Percentiles rank a stretch among this genome's conserved stretches.
Conservation (phyloP, 2,329 filamentous ascomycete genomes). For the Colletotrichum aenigma region DNA sequence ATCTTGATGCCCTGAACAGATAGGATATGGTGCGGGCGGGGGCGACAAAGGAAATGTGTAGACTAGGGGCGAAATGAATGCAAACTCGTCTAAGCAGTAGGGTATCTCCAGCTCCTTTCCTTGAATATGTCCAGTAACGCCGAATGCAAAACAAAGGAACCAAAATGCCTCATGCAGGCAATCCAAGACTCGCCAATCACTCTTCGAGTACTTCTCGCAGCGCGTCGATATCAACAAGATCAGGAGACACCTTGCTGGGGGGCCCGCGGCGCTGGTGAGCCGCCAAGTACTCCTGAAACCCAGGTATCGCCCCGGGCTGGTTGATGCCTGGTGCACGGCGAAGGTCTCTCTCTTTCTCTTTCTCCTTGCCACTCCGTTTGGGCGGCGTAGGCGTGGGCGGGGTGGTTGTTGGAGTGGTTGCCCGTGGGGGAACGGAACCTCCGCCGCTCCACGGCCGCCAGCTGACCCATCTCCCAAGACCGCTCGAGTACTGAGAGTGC, state of each 20-base stretch:
- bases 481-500: slow-evolving; percentile 26
- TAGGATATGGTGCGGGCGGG: neutral
- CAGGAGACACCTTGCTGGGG: slow-evolving; percentile 61
- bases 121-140: neutral
- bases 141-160: neutral
- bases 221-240: slow-evolving; percentile 62
- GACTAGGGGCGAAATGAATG: neutral
- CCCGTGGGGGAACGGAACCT: neutral
- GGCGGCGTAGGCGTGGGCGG: slow-evolving; percentile 23
- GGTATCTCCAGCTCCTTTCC: slow-evolving; percentile 16
- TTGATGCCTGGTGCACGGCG: slow-evolving; percentile 75
- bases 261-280: slow-evolving; percentile 55
- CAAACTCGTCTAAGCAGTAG: neutral
- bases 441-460: slow-evolving; percentile 52
- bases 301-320: slow-evolving; percentile 75
- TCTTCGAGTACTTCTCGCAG: slow-evolving; percentile 62
- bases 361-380: slow-evolving; percentile 21
- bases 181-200: neutral
- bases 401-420: neutral
- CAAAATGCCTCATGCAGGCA: neutral
- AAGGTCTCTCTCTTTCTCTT: slow-evolving; percentile 38
- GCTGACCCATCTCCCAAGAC: slow-evolving; percentile 48
- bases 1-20: neutral
- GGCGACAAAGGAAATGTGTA: neutral
- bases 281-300: slow-evolving; percentile 65